Base-by-base conservation (phyloP, 345 rosid species). In the Hibiscus trionum region DNA sequence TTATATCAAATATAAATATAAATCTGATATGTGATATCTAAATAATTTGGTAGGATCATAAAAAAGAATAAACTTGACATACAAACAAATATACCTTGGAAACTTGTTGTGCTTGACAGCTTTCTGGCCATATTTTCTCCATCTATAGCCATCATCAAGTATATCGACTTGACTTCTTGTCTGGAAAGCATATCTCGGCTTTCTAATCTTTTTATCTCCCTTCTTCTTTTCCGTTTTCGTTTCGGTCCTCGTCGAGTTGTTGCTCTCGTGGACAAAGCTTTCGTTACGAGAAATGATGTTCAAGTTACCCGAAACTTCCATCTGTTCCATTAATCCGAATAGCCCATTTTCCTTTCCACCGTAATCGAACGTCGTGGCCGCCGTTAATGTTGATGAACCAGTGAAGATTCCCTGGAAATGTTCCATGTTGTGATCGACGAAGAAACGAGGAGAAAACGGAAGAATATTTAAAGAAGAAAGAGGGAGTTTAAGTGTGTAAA, bases 51-150 rank as follows among this genome's bases (percentile, higher is more conserved):
- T 50, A 12, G n/a, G n/a, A 50, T 50, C 17, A 12, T 50, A 44
- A 3, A 15, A 44, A 44, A 44, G 47, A 44, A 10, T 44, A 44
- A 44, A 44, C 14, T 44, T 44, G 47, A 16, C n/a, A 49, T 49
- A 16, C 16, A 47, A 4, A 15, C 14, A 50, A 11, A 15, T 16
- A 5, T 63, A 82, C 97, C 97, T 89, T 47, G 97, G 96, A 73
- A 84, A 92, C 55, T 86, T 88, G 80, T 87, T 90, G 77, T 88
- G 85, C 82, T 92, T 92, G 21, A 92, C 94, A 1, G 93, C 91
- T 44, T 90, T 92, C 71, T 88, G 96, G 10, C 97, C 96, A 77
- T 92, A 92, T 69, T 92, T 92, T 76, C 97, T 86, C 94, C 97
- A 92, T 73, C 97, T 81, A 80, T 90, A 92, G 14, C 97, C 97